These are phyloP conservation scores for Fraxinus dipetala DNA, from an alignment of 305 asterid genomes.

Conservation along the genomic window DNA sequence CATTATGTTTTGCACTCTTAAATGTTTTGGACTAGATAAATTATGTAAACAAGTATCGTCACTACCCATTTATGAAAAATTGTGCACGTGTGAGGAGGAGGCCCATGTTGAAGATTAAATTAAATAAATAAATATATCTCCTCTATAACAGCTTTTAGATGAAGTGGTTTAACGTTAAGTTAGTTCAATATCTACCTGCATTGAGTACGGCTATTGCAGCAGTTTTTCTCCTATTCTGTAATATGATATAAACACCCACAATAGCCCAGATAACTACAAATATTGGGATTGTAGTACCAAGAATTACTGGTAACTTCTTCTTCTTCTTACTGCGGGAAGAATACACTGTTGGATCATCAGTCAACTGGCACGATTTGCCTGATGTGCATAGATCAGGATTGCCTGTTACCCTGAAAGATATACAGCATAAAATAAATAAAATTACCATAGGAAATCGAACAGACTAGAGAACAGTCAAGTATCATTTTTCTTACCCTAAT, in stretches of 20 bases:
- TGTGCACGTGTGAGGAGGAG: not conserved
- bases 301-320: constrained; percentile 28
- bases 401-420: constrained; percentile 39
- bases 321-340: constrained; percentile 17
- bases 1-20: not conserved
- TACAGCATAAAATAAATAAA: not conserved
- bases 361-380: constrained; percentile 32
- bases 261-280: constrained; percentile 34
- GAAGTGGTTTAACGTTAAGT: not conserved
- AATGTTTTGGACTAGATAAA: not conserved
- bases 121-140: not conserved
- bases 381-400: constrained; percentile 52
- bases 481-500: constrained; percentile 36
- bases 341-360: constrained; percentile 7
- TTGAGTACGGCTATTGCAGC: not conserved
- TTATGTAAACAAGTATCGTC: not conserved
- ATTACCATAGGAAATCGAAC: not conserved
- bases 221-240: constrained; percentile 17
- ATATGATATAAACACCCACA: constrained; percentile 21
- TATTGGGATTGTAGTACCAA: constrained; percentile 32
- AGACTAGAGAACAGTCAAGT: not conserved
- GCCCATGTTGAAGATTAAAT: not conserved
- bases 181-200: not conserved
- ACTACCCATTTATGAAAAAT: not conserved
- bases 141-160: not conserved